These are phyloP conservation scores for Hyphopichia burtonii DNA, from an alignment of 1,139 yeast species.

Conservation along the genomic window DNA sequence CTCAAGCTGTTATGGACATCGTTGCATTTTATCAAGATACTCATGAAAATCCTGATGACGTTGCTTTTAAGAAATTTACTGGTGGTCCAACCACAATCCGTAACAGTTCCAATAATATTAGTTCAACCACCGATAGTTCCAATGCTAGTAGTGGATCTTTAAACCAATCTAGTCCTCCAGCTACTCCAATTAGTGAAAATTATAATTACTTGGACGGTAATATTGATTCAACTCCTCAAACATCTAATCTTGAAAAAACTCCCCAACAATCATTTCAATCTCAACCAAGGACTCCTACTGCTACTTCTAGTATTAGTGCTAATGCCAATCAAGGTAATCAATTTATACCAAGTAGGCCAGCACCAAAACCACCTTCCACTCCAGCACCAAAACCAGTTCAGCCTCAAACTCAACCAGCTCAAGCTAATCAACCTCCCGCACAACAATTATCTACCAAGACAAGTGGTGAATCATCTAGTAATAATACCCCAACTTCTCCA, in stretches of 20 bases:
- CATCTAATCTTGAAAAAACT: neutral
- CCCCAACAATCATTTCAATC: constrained; percentile 2
- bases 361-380: constrained; percentile 53
- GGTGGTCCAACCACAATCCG: constrained; percentile 16
- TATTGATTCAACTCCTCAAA: neutral
- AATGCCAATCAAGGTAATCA: constrained; percentile 35
- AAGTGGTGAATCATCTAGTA: neutral
- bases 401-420: neutral
- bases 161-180: constrained; percentile 23
- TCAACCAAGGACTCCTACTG: constrained; percentile 18
- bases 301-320: constrained; percentile 23
- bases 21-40: constrained; percentile 79
- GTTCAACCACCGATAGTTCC: neutral
- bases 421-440: no score
- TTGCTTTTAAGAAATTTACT: constrained; percentile 70
- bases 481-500: constrained; percentile 5
- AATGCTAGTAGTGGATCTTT: constrained; percentile 14
- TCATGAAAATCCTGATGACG: constrained; percentile 59
- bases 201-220: constrained; percentile 1
- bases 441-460: neutral
- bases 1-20: constrained; percentile 92
- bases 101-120: neutral
- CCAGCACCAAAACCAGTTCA: neutral
- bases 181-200: constrained; percentile 19
- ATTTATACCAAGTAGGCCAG: constrained; percentile 67